These are phyloP conservation scores for Smallanthus sonchifolius DNA, from an alignment of 129 eudicot genomes.

Conservation along the genomic window DNA sequence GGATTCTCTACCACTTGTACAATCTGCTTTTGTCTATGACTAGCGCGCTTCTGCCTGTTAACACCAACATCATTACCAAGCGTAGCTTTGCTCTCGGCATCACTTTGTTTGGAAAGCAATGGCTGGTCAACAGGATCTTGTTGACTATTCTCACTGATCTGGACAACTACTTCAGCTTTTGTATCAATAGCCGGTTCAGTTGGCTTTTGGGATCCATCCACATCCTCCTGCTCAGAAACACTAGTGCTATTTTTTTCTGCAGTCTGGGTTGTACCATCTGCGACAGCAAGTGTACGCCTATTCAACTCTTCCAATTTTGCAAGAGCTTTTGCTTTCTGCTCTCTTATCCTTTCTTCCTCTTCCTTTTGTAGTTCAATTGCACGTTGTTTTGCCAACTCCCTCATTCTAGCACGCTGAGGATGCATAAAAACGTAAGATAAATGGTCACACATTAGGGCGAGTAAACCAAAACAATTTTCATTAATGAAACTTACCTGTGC, in stretches of 20 bases:
- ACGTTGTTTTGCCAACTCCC: conserved; percentile 92
- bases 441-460: background rate
- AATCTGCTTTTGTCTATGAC: conserved; percentile 57
- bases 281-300: conserved; percentile 55
- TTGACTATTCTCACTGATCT: conserved; percentile 19
- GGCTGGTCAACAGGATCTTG: conserved; percentile 29
- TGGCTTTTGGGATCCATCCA: conserved; percentile 22
- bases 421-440: background rate
- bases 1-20: conserved; percentile 26
- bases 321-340: conserved; percentile 87
- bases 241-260: conserved; percentile 28
- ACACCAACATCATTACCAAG: conserved; percentile 37
- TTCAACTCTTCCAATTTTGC: conserved; percentile 89
- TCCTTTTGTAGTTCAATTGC: conserved; percentile 79
- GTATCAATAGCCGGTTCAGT: conserved; percentile 27
- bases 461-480: background rate
- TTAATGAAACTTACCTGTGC: conserved; percentile 39
- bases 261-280: conserved; percentile 41
- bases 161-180: conserved; percentile 28
- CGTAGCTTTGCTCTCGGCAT: conserved; percentile 32
- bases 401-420: conserved; percentile 78
- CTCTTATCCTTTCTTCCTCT: conserved; percentile 81
- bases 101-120: conserved; percentile 26
- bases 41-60: conserved; percentile 42
- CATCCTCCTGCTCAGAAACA: conserved; percentile 25